phyloP scores from a whole-genome alignment of 768 basidiomycete species.

The Boletellus ananiceps region DNA sequence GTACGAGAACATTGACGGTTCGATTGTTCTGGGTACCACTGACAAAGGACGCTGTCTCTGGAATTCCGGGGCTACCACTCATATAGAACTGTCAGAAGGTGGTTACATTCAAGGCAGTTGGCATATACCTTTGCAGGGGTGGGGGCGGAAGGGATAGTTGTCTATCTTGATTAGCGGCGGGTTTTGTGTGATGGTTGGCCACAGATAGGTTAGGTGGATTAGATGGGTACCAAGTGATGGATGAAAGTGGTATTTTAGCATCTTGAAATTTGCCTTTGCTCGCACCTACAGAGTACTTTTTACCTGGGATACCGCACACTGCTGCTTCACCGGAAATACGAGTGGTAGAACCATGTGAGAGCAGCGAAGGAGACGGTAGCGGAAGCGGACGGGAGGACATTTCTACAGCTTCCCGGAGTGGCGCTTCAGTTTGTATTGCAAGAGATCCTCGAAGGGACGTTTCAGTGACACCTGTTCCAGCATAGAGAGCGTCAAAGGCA shows the following conservation, averaged over 20 bases:
- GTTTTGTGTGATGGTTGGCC: constrained; percentile 8
- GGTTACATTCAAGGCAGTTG: not conserved
- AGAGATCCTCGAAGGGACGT: not conserved
- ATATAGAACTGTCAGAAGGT: too few species aligned
- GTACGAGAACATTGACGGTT: constrained; percentile 4
- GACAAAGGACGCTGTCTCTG: not conserved
- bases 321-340: not conserved
- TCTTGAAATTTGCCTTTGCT: not conserved
- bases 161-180: not conserved
- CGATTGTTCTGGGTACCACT: not conserved
- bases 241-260: not conserved
- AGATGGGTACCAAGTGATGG: not conserved
- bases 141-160: not conserved
- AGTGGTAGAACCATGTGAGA: not conserved
- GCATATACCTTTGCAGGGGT: constrained; percentile 10
- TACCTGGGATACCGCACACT: not conserved
- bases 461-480: not conserved
- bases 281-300: not conserved
- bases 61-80: not conserved
- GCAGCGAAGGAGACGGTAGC: not conserved
- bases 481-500: constrained; percentile 18
- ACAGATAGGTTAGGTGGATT: not conserved
- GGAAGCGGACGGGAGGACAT: not conserved
- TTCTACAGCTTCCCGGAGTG: not conserved
- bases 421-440: not conserved